Evolutionary conservation across 257 asterid genomes (phyloP), one percentile per base, ranked within the genome.

Genomic region (Plectranthus barbatus): DNA sequence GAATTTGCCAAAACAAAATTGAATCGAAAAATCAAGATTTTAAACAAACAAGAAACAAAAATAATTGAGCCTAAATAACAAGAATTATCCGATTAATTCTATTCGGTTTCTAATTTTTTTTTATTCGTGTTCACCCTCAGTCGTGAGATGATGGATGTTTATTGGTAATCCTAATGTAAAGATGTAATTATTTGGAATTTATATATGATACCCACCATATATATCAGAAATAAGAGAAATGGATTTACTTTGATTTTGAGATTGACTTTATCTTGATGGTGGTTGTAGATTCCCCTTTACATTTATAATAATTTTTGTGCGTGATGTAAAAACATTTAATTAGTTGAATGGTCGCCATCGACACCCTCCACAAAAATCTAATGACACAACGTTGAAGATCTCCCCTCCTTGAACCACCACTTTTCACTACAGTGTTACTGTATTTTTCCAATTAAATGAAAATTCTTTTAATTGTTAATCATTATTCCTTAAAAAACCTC

Each of bases 351-450:
- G 76, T 77, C 79, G 13, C 26, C 15, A 48, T 80, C 80, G 59
- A 20, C 42, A 53, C 56, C 80, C 74, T n/a, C 77, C 72, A 73
- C 74, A 24, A 44, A 71, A 71, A 83, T 83, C 84, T 73, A 74
- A 45, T 80, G 85, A 75, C 76, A 64, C 56, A 64, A 14, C 64
- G 29, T 64, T 7, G 48, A 66, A 72, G 81, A 79, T 76, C 73
- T 66, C 58, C 11, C 58, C 50, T 31, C 59, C 62, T 40, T 60
- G 23, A 69, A 68, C 74, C 47, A 50, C 62, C 33, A 71, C 60
- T 61, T 37, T 49, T 60, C 50, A n/a, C n/a, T n/a, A 50, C 60
- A 14, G 3, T 53, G 17, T 24, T 19, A 46, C n/a, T 9, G 5
- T n/a, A 11, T 41, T 2, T 40, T 45, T 10, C 34, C 31, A 29